Evolutionary conservation across 2,329 filamentous ascomycete genomes (phyloP).

Genomic region (Ophiostoma fasciatum): DNA sequence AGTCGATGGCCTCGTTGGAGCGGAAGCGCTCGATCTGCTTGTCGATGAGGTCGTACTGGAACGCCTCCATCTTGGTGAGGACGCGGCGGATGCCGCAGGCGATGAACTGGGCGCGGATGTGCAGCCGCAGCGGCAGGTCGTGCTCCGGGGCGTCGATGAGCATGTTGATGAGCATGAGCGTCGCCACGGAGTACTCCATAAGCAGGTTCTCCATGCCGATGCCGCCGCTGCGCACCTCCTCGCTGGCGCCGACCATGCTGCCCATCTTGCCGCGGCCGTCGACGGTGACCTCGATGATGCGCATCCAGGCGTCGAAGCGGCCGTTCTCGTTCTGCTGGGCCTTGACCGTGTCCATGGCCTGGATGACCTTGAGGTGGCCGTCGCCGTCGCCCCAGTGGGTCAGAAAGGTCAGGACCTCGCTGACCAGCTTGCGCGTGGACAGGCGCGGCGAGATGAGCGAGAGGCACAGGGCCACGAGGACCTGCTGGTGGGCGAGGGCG

Average conservation of each 20-base stretch:
- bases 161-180: slow-evolving; percentile 92
- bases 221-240: slow-evolving; percentile 87
- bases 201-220: slow-evolving; percentile 97
- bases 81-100: slow-evolving; percentile 92
- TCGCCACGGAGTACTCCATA: slow-evolving; percentile 97
- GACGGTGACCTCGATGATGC: slow-evolving; percentile 89
- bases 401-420: slow-evolving; percentile 88
- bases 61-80: slow-evolving; percentile 90
- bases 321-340: slow-evolving; percentile 79
- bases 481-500: slow-evolving; percentile 76
- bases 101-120: slow-evolving; percentile 91
- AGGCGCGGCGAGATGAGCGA: slow-evolving; percentile 80
- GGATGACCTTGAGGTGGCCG: slow-evolving; percentile 85
- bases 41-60: slow-evolving; percentile 96
- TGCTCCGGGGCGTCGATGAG: slow-evolving; percentile 80
- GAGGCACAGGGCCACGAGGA: slow-evolving; percentile 73
- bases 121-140: slow-evolving; percentile 81
- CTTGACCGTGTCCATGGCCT: slow-evolving; percentile 87
- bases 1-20: slow-evolving; percentile 92
- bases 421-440: slow-evolving; percentile 85
- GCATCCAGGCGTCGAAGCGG: slow-evolving; percentile 97
- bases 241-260: slow-evolving; percentile 88
- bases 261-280: slow-evolving; percentile 98
- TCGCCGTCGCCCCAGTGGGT: slow-evolving; percentile 82
- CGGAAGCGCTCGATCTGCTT: slow-evolving; percentile 94